Base-by-base conservation (phyloP, 202 grass and related monocot species). In the Hordeum pubiflorum region DNA sequence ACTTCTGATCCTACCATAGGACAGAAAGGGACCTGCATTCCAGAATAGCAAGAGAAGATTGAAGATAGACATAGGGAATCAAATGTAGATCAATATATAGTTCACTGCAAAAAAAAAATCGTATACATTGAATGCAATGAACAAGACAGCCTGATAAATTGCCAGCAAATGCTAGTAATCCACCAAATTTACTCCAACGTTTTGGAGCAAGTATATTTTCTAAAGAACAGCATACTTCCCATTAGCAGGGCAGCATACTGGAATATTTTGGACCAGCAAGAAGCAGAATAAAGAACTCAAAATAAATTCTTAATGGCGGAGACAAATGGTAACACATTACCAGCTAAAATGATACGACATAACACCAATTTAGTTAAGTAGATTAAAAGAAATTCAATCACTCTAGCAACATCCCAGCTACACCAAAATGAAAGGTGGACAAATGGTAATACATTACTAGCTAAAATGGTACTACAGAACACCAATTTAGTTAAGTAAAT, bases 1-100 rank as follows among this genome's bases (percentile, higher is more conserved):
- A 99, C 96, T 76, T 99, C 96, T 14, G 96, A 99, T 82, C 96
- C 96, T 74, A 99, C 96, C 96, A 99, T 99, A 57, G 96, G 92
- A 66, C 96, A 99, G 83, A 99, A 99, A 52, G 92, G 92, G 46
- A 99, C 96, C 96, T 99, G 65, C 10, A 76, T 36, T 38, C 13
- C 29, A 79, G 21, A 75, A 77, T 56, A 33, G 46, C 13, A 39
- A 78, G 40, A 75, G 23, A 46, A 26, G 6, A 46, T 71, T 62
- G 24, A 63, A 56, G 21, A 7, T 73, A 33, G 15, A 60, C 17
- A 11, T 18, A 18, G 79, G 7, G 18, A 12, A 73, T 5, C 15
- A 20, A 36, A 82, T 1, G 23, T 46, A 55, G 33, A 72, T 3
- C 26, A 50, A 72, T 24, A 12, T 17, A 60, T 72, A 34, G 6